Evolutionary conservation across 495 filamentous ascomycete genomes (phyloP).

Genomic region (Lentithecium fluviatile): DNA sequence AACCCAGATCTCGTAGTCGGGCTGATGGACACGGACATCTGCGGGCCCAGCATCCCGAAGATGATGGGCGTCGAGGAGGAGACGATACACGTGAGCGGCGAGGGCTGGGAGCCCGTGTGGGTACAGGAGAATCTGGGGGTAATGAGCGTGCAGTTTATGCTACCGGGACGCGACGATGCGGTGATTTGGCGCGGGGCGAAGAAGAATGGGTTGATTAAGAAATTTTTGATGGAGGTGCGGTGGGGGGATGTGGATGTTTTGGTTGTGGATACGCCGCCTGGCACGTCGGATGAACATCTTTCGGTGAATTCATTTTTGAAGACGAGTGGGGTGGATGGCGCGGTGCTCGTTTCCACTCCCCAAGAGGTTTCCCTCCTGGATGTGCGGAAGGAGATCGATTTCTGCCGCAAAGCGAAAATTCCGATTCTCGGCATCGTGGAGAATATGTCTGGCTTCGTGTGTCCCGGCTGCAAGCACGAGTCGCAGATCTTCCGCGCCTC

Average conservation of each 20-base stretch:
- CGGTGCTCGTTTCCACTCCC: slow-evolving; percentile 89
- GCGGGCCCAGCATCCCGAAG: slow-evolving; percentile 89
- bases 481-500: slow-evolving; percentile 87
- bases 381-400: slow-evolving; percentile 94
- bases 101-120: slow-evolving; percentile 92
- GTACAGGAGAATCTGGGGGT: slow-evolving; percentile 85
- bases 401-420: slow-evolving; percentile 93
- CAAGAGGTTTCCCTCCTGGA: slow-evolving; percentile 93
- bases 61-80: slow-evolving; percentile 97
- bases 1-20: slow-evolving; percentile 75
- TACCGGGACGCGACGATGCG: slow-evolving; percentile 86
- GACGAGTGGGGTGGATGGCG: slow-evolving; percentile 86
- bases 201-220: slow-evolving; percentile 97
- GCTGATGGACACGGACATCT: slow-evolving; percentile 96
- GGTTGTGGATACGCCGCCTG: slow-evolving; percentile 91
- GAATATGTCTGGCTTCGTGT: slow-evolving; percentile 97
- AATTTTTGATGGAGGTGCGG: slow-evolving; percentile 94
- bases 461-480: slow-evolving; percentile 77
- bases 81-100: slow-evolving; percentile 79
- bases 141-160: slow-evolving; percentile 98
- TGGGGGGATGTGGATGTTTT: slow-evolving; percentile 95
- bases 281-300: slow-evolving; percentile 91
- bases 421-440: slow-evolving; percentile 85
- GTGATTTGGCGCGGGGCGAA: slow-evolving; percentile 97
- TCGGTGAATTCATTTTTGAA: slow-evolving; percentile 86